These are phyloP conservation scores for Trichoderma virens DNA, from an alignment of 495 filamentous ascomycete species.

Conservation along the genomic window DNA sequence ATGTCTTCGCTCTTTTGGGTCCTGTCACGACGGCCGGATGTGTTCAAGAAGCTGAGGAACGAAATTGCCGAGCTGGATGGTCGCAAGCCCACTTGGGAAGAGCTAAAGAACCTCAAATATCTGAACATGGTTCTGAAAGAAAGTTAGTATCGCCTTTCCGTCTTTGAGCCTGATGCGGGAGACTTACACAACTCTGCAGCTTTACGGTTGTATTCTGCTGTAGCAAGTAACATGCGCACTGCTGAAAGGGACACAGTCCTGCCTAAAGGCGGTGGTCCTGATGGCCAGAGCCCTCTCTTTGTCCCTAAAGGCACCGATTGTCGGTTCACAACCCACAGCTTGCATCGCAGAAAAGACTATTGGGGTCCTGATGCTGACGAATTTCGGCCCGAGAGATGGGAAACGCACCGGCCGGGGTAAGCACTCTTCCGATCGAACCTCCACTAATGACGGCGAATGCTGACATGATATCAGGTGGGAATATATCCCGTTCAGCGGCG, in stretches of 20 bases:
- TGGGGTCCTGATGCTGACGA: conserved; percentile 38
- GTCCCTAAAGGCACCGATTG: conserved; percentile 37
- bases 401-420: conserved; percentile 18
- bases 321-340: conserved; percentile 37
- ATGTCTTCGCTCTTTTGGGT: conserved; percentile 55
- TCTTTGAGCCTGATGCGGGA: too few species aligned
- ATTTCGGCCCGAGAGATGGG: conserved; percentile 44
- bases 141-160: conserved; percentile 16
- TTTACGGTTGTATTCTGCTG: conserved; percentile 50
- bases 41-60: conserved; percentile 38
- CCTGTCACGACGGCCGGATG: conserved; percentile 44
- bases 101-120: conserved; percentile 42
- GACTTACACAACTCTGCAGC: too few species aligned
- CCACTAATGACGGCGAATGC: too few species aligned
- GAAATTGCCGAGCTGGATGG: conserved; percentile 35
- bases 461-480: conserved; percentile 39
- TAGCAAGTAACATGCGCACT: conserved; percentile 47
- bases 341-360: conserved; percentile 34
- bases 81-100: conserved; percentile 33
- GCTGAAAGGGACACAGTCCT: conserved; percentile 44
- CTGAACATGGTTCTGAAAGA: conserved; percentile 43
- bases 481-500: conserved; percentile 57
- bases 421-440: neutral
- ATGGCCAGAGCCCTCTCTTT: conserved; percentile 39
- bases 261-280: conserved; percentile 41